Percentiles rank a stretch among this genome's conserved stretches.
Conservation (phyloP, 2,329 filamentous ascomycete genomes). For the Arthrobotrys sphaeroides region DNA sequence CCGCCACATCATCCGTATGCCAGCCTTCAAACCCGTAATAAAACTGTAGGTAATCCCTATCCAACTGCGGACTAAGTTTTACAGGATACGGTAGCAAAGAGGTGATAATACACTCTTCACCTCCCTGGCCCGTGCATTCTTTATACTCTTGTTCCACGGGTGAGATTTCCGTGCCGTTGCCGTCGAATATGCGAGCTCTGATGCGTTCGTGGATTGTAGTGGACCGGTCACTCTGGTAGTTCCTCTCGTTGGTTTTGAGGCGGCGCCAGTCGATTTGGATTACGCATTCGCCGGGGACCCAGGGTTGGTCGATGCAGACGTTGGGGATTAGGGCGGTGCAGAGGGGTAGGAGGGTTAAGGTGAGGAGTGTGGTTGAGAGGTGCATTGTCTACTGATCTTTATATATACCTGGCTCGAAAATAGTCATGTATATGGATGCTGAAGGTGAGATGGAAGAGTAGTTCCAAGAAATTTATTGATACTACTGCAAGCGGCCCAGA, state of each 20-base stretch:
- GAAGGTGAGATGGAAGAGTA: too few relatives aligned
- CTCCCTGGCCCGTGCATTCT: not conserved
- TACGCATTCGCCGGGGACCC: not conserved
- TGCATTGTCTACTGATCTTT: too few relatives aligned
- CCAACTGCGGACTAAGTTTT: constrained; percentile 6
- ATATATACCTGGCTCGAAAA: too few relatives aligned
- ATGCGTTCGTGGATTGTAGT: not conserved
- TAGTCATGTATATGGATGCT: too few relatives aligned
- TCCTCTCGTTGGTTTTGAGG: not conserved
- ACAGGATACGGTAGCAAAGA: not conserved
- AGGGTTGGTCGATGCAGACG: not conserved
- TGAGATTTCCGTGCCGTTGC: not conserved
- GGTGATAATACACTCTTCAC: not conserved
- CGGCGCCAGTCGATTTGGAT: constrained; percentile 11
- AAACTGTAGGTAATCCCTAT: constrained; percentile 9
- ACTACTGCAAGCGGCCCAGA: too few relatives aligned
- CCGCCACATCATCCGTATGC: not conserved
- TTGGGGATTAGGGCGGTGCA: not conserved
- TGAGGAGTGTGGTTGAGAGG: too few relatives aligned
- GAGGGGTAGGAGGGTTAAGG: too few relatives aligned
- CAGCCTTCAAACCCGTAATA: constrained; percentile 2
- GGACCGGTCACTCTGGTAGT: not conserved
- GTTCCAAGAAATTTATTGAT: too few relatives aligned
- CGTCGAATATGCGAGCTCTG: not conserved
- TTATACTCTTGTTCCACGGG: too few relatives aligned